phyloP scores from a whole-genome alignment of 2,329 filamentous ascomycete genomes.

The Hymenoscyphus fraxineus region DNA sequence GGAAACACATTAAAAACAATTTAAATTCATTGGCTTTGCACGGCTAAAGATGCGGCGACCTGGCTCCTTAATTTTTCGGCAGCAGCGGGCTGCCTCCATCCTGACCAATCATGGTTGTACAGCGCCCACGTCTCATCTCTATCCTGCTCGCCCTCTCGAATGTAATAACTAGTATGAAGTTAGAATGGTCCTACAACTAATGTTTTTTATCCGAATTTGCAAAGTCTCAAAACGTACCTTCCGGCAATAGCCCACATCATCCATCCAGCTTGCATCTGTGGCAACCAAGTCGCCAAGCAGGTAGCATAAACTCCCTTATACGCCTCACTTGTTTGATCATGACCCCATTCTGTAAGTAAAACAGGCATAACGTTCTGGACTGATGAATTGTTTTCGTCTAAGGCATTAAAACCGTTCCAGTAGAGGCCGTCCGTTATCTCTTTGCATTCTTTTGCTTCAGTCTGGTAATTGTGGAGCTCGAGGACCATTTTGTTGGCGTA shows the following conservation, averaged over 20 bases:
- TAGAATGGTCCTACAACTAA: not conserved
- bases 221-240: constrained; percentile 24
- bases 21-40: not conserved
- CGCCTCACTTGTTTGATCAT: constrained; percentile 37
- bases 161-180: constrained; percentile 45
- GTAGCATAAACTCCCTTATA: constrained; percentile 45
- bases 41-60: not conserved
- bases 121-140: constrained; percentile 54
- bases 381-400: constrained; percentile 31
- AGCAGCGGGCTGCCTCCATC: not conserved
- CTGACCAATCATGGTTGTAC: constrained; percentile 7
- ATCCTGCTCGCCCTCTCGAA: constrained; percentile 49
- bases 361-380: constrained; percentile 38
- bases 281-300: constrained; percentile 47
- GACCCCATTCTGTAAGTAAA: constrained; percentile 41
- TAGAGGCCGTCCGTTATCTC: constrained; percentile 36
- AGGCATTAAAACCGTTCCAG: constrained; percentile 41
- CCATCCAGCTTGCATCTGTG: constrained; percentile 46
- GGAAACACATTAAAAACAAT: no score
- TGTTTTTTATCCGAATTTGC: no score
- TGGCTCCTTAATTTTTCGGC: not conserved
- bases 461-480: constrained; percentile 46
- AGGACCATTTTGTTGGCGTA: constrained; percentile 43
- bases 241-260: constrained; percentile 56
- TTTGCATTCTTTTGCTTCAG: constrained; percentile 37